Percentiles rank a stretch among this genome's conserved stretches.
phyloP scores from a whole-genome alignment of 495 filamentous ascomycete species.

The Terfezia claveryi region DNA sequence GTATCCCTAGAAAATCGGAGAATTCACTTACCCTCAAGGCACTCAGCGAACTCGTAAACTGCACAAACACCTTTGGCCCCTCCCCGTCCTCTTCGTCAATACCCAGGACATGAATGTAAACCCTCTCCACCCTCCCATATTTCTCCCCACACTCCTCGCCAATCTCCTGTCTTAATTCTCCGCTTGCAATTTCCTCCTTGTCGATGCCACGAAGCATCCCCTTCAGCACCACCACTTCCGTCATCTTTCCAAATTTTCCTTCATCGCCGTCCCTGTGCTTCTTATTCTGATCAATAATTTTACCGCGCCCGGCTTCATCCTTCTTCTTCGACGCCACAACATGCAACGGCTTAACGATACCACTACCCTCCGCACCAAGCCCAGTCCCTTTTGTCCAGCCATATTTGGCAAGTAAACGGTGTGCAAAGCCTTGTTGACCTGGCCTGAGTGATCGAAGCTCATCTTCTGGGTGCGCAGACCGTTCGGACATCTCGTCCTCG shows the following conservation, averaged over 20 bases:
- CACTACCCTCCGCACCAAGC: constrained; percentile 54
- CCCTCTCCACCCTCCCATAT: constrained; percentile 72
- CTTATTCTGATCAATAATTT: constrained; percentile 54
- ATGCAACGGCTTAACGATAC: constrained; percentile 61
- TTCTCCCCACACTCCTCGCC: constrained; percentile 75
- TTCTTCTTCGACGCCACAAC: constrained; percentile 66
- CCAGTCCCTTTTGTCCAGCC: constrained; percentile 80
- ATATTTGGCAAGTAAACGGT: constrained; percentile 71
- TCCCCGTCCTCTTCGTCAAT: constrained; percentile 20
- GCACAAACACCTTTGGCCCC: constrained; percentile 58
- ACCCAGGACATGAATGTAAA: constrained; percentile 40
- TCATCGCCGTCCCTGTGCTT: constrained; percentile 23
- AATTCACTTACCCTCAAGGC: constrained; percentile 45
- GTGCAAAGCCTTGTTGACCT: constrained; percentile 64
- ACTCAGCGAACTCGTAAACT: constrained; percentile 61
- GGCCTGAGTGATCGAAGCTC: constrained; percentile 41
- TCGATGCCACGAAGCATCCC: constrained; percentile 71
- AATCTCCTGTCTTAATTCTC: constrained; percentile 78
- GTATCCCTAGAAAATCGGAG: neutral
- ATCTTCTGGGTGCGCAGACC: constrained; percentile 20
- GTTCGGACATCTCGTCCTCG: constrained; percentile 28
- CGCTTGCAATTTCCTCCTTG: constrained; percentile 30
- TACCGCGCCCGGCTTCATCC: constrained; percentile 50
- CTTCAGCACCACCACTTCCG: constrained; percentile 51
- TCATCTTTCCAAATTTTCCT: constrained; percentile 51